Evolutionary conservation across 192 early-diverging fungal species (phyloP), one percentile per base, ranked within the genome.

Genomic region (Mortierella alpina): DNA sequence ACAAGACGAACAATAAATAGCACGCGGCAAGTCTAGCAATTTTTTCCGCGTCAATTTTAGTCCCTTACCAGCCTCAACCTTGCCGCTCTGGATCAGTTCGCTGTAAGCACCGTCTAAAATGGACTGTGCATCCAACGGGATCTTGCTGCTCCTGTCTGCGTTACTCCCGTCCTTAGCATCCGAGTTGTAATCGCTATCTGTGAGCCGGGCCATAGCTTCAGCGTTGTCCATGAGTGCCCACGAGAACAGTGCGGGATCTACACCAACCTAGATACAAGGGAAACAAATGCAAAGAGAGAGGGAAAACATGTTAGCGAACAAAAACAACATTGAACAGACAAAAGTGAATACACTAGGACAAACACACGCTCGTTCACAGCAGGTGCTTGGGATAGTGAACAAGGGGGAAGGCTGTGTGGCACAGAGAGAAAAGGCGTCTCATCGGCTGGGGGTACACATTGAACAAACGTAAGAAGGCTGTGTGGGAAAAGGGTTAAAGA

Each of bases 221-320:
- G 87, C 87, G 64, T 90, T 90, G 50, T 90, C 82, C 88, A 90
- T 90, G 46, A 90, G 66, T 18, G 86, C 86, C 88, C 88, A 90
- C 22, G 86, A 87, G 66, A 90, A 90, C 17, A 85, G 65, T 6
- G 88, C 88, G 45, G 73, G 63, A 73, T 84, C 82, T 14, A 87
- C 73, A 47, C 85, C 85, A 54, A 74, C 72, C 69, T 77, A 63
- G 17, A 12, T 22, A 40, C 49, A 20, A 69, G 4, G 46, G 15
- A 15, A 50, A 54, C 20, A 31, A 23, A 5, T 9, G 44, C 40
- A 46, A 46, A 17, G 50, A 2, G 23, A 23, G 15, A 62, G n/a
- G 49, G 10, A n/a, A 22, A 11, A 55, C 41, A 18, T 18, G 9
- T 40, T 10, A 18, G 22, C 22, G 22, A 57, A 57, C 52, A 17